Base-by-base conservation (phyloP, 2,329 filamentous ascomycete species). In the Neodidymelliopsis sp. region DNA sequence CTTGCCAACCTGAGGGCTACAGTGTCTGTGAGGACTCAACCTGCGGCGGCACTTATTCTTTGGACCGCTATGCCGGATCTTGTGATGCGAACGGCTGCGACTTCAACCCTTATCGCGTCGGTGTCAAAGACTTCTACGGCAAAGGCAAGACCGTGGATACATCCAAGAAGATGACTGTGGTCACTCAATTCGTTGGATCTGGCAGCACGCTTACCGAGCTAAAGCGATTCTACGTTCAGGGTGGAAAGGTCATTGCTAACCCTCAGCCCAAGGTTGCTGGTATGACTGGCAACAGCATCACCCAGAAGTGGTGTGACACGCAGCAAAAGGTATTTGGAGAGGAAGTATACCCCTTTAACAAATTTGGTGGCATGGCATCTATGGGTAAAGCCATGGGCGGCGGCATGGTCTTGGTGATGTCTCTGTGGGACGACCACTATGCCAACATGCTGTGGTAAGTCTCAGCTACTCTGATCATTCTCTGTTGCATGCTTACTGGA, bases 371-470 rank as follows among this genome's bases (percentile, higher is more conserved):
- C 19, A 72, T 85, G 63, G 60, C 71, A 0, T 73, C 74, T 37
- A 83, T 88, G 78, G 76, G 81, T 49, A 67, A 74, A 7, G 41
- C 72, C 83, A 53, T 81, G 79, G 78, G 35, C n/a, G 24, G 27
- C 22, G 83, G 83, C 12, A 84, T 86, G 82, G 83, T 85, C 19
- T 77, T 88, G 8, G 83, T 86, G 49, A 78, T 88, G 77, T 79
- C 75, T 37, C 72, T 85, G 50, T 82, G 79, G 79, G 83, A 88
- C 64, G 86, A 89, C 70, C 81, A 88, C 72, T 74, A 81, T 57
- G 73, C 80, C 62, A 80, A 87, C 71, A 90, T 90, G 86, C 80
- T 87, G 62, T 90, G 88, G 88, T 81, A 90, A 54, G 87, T n/a
- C n/a, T n/a, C n/a, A n/a, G n/a, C n/a, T n/a, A n/a, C n/a, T n/a